A percentile compares a stretch with the other conserved stretches of the same genome.
These are phyloP conservation scores for Rhizophagus clarus DNA, from an alignment of 192 early-diverging fungal genomes.

Conservation along the genomic window DNA sequence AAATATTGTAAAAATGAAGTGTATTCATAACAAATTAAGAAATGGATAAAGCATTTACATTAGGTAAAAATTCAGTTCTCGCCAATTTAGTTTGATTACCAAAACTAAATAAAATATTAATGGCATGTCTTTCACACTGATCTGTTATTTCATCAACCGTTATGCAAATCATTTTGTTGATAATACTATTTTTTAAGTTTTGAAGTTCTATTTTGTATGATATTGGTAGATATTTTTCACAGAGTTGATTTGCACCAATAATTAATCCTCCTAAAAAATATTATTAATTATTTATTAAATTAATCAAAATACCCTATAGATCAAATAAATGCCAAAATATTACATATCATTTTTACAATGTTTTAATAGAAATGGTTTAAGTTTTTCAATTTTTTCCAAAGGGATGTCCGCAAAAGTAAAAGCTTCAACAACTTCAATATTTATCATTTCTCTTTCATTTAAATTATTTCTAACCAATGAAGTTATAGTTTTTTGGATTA, in stretches of 20 bases:
- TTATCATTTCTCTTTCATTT: too few relatives aligned
- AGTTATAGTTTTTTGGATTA: too few relatives aligned
- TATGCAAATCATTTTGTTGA: background rate
- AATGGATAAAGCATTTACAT: background rate
- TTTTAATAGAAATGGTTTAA: too few relatives aligned
- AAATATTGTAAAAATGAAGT: background rate
- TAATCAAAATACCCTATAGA: too few relatives aligned
- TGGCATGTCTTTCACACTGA: background rate
- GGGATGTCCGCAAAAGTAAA: too few relatives aligned
- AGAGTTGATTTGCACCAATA: background rate
- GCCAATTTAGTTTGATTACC: background rate
- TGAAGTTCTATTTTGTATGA: background rate
- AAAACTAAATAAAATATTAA: background rate
- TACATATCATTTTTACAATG: too few relatives aligned
- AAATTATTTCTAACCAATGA: too few relatives aligned
- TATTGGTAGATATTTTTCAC: background rate
- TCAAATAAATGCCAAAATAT: too few relatives aligned
- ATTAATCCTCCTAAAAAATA: background rate
- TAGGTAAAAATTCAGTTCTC: background rate
- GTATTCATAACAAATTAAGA: background rate
- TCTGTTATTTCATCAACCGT: background rate
- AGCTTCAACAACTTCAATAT: too few relatives aligned
- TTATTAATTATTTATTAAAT: background rate
- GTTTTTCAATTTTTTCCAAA: too few relatives aligned
- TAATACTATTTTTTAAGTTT: background rate